Evolutionary conservation across 352 stramenopile species (phyloP).

Genomic region (Phytophthora tubulina): DNA sequence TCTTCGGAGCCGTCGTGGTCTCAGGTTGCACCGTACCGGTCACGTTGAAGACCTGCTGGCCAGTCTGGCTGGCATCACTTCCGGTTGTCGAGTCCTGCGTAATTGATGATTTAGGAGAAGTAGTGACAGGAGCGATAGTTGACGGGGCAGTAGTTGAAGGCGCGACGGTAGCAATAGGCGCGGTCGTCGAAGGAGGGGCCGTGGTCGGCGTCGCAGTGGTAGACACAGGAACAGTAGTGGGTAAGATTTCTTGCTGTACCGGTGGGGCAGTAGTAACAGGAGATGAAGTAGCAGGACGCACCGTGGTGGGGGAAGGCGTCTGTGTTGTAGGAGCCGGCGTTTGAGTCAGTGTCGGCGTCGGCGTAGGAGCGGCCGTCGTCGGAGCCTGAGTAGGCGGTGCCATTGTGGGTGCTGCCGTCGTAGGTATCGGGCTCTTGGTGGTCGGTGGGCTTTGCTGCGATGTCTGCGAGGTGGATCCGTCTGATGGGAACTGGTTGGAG

Average conservation of each 20-base stretch:
- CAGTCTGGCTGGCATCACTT: slow-evolving; percentile 18
- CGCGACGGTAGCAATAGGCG: slow-evolving; percentile 15
- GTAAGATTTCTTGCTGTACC: slow-evolving; percentile 39
- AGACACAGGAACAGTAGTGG: slow-evolving; percentile 33
- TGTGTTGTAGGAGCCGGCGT: slow-evolving; percentile 33
- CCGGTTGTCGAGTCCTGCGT: slow-evolving; percentile 25
- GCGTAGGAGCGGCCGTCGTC: slow-evolving; percentile 14
- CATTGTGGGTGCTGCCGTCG: slow-evolving; percentile 18
- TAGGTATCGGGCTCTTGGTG: slow-evolving; percentile 11
- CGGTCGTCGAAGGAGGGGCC: slow-evolving; percentile 21
- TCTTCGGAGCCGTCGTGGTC: slow-evolving; percentile 18
- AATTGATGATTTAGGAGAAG: slow-evolving; percentile 23
- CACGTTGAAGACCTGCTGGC: slow-evolving; percentile 24
- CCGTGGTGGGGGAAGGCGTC: slow-evolving; percentile 34
- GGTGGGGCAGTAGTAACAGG: slow-evolving; percentile 32
- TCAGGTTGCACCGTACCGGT: slow-evolving; percentile 26
- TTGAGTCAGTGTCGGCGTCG: slow-evolving; percentile 18
- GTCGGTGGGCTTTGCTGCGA: slow-evolving; percentile 22
- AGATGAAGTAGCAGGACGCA: slow-evolving; percentile 38
- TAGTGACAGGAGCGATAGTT: slow-evolving; percentile 24
- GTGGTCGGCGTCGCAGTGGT: slow-evolving; percentile 25
- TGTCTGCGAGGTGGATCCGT: slow-evolving; percentile 13
- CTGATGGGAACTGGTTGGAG: slow-evolving; percentile 52
- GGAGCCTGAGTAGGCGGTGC: slow-evolving; percentile 22
- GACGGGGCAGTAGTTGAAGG: slow-evolving; percentile 21